Evolutionary conservation across 352 stramenopile species (phyloP).

Genomic region (Phytopythium montanum): DNA sequence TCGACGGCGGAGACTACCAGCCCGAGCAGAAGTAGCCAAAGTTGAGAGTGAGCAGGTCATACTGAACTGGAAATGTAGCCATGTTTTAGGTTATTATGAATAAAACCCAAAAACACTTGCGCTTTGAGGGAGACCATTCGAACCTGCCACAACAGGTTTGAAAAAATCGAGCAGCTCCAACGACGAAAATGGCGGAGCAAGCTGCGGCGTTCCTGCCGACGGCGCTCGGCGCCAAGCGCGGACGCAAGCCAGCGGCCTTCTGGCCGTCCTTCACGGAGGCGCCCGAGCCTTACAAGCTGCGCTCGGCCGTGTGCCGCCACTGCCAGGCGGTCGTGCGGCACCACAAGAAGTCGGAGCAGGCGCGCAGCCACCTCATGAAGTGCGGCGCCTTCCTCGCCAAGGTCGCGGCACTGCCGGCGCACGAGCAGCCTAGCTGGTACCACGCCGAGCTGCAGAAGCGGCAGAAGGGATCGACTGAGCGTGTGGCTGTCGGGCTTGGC

Average conservation of each 20-base stretch:
- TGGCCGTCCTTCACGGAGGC: slow-evolving; percentile 55
- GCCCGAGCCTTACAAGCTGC: slow-evolving; percentile 41
- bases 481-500: neutral
- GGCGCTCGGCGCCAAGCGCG: slow-evolving; percentile 15
- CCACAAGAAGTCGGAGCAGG: slow-evolving; percentile 64
- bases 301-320: slow-evolving; percentile 43
- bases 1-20: slow-evolving; percentile 59
- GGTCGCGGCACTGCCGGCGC: slow-evolving; percentile 22
- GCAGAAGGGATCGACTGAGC: slow-evolving; percentile 7
- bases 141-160: too few species aligned
- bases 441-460: slow-evolving; percentile 34
- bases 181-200: neutral
- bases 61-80: neutral
- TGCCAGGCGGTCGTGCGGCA: slow-evolving; percentile 37
- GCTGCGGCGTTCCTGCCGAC: neutral
- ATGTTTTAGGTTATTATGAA: too few species aligned
- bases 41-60: neutral
- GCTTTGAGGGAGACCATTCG: too few species aligned
- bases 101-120: too few species aligned
- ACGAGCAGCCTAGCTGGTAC: slow-evolving; percentile 52
- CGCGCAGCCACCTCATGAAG: slow-evolving; percentile 53
- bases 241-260: slow-evolving; percentile 38
- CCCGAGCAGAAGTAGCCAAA: slow-evolving; percentile 6
- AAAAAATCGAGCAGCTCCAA: too few species aligned
- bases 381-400: slow-evolving; percentile 41